Base-by-base conservation (phyloP, 495 filamentous ascomycete species). In the Lasiosphaeria ovina region DNA sequence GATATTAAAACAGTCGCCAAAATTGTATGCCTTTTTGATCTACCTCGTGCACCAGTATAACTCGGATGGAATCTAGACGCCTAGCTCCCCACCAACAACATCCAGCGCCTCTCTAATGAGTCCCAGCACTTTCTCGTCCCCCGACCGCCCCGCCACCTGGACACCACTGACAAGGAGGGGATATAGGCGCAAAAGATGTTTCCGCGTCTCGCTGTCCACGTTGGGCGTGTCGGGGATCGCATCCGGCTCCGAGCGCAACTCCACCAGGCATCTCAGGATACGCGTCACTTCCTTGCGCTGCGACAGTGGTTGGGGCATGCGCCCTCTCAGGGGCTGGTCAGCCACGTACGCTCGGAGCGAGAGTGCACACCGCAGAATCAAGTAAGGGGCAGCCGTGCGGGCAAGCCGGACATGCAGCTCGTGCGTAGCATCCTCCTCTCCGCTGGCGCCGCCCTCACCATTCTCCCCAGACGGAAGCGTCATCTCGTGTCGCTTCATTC, bases 321-420 rank as follows among this genome's bases (percentile, higher is more conserved):
- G 78, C 0, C 94, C 95, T 14, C 94, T 81, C 10, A 98, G 78
- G 14, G 94, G 94, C 66, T 97, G 94, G 72, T 98, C 94, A 5
- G 92, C 89, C 50, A 93, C 87, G 66, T 96, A 97, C 3, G 86
- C 78, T 53, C 91, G 85, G 35, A 98, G 72, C 1, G 91, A 85
- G 7, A 96, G 77, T 2, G 89, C 91, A 32, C 85, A 85, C 5
- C 94, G 87, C 4, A 96, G 79, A 52, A 98, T 90, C 0, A 98
- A 78, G 63, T 91, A 94, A 0, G 93, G 92, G 3, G 90, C 87
- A 3, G 89, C 85, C 1, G 88, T 88, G 65, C 86, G 82, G 0
- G 93, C 89, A 31, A 98, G 83, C 7, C 84, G 71, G 42, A 84
- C 74, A 57, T 77, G 72, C 11, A 82, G 65, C 6, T 66, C 56